Conservation (phyloP, 1,284 basidiomycete species). For the Ceratobasidium papillatum region DNA sequence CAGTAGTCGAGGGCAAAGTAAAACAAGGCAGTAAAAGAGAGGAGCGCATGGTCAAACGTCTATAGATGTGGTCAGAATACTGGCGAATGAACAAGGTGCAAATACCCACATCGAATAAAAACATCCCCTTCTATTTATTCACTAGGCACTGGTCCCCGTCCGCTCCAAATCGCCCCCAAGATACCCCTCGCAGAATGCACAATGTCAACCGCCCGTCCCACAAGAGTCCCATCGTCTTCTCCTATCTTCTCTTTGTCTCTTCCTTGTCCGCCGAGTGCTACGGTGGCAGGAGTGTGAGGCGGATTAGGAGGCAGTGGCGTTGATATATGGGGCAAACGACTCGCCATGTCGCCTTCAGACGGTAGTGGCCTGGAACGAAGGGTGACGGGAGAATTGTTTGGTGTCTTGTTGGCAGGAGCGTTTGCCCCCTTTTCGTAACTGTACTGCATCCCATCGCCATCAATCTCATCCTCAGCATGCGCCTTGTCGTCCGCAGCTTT, state of each 20-base stretch:
- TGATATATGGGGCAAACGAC: conserved; percentile 21
- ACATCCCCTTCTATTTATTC: neutral
- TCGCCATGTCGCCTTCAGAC: conserved; percentile 32
- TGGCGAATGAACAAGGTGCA: neutral
- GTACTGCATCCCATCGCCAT: conserved; percentile 26
- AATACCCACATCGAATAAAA: conserved; percentile 17
- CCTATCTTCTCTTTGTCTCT: neutral
- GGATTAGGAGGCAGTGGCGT: conserved; percentile 20
- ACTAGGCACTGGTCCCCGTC: conserved; percentile 26
- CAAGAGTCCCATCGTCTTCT: conserved; percentile 36
- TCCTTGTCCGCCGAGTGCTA: conserved; percentile 3
- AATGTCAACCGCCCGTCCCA: conserved; percentile 39
- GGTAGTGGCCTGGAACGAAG: conserved; percentile 22
- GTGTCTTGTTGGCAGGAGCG: conserved; percentile 31
- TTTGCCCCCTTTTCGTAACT: conserved; percentile 25
- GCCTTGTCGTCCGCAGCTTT: conserved; percentile 33
- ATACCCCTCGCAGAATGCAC: conserved; percentile 42
- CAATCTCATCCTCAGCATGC: conserved; percentile 38
- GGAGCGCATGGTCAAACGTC: conserved; percentile 23
- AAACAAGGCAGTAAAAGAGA: conserved; percentile 7
- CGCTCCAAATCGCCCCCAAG: conserved; percentile 44
- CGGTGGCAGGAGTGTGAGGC: neutral
- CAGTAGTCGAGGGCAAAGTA: conserved; percentile 10
- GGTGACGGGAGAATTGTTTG: conserved; percentile 23
- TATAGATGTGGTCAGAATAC: neutral